Evolutionary conservation across 495 filamentous ascomycete species (phyloP).

Genomic region (Penicillium macrosclerotiorum): DNA sequence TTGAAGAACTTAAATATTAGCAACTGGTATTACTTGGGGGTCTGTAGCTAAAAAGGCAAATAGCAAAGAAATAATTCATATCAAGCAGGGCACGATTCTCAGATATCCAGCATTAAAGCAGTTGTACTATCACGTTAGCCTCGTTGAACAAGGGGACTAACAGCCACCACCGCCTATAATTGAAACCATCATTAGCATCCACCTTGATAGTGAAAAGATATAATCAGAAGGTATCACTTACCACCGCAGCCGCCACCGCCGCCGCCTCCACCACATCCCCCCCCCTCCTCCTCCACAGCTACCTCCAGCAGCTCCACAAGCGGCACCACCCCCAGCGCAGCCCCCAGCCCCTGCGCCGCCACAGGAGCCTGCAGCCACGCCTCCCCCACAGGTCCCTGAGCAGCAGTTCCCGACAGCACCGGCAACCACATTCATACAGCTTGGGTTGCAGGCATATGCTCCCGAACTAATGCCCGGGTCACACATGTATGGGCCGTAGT

Average conservation of each 20-base stretch:
- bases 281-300: slow-evolving; percentile 2
- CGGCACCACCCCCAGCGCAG: slow-evolving; percentile 32
- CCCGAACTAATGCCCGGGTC: slow-evolving; percentile 43
- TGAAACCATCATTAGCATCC: background rate
- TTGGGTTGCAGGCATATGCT: slow-evolving; percentile 44
- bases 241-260: slow-evolving; percentile 19
- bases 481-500: slow-evolving; percentile 51
- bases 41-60: background rate
- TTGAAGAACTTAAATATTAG: no score
- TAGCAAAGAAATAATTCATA: background rate
- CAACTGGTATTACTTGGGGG: no score
- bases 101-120: no score
- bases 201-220: no score
- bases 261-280: slow-evolving; percentile 30
- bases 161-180: slow-evolving; percentile 6
- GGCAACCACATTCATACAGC: slow-evolving; percentile 40
- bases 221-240: background rate
- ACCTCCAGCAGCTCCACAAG: slow-evolving; percentile 29
- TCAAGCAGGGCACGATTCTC: no score
- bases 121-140: no score
- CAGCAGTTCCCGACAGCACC: slow-evolving; percentile 47
- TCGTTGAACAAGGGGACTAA: background rate
- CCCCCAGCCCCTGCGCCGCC: slow-evolving; percentile 41
- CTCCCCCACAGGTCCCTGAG: slow-evolving; percentile 50
- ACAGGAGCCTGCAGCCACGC: slow-evolving; percentile 52